Evolutionary conservation across 495 filamentous ascomycete species (phyloP).

Genomic region (Staphylotrichum longicolle): DNA sequence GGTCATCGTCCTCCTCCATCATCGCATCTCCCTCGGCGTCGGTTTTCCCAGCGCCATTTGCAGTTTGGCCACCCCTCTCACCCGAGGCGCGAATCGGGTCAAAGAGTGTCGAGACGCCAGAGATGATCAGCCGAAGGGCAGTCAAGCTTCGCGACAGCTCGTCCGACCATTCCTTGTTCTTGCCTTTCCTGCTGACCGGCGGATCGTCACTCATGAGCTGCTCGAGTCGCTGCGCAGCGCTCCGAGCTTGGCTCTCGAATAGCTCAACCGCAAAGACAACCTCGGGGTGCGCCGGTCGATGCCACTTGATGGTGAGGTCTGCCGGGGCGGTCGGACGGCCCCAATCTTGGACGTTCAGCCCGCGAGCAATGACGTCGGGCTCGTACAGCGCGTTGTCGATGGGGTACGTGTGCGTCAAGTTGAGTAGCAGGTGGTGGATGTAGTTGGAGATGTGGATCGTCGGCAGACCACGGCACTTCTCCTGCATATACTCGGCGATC

Average conservation of each 20-base stretch:
- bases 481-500: slow-evolving; percentile 92
- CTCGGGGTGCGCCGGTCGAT: slow-evolving; percentile 74
- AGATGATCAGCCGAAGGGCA: slow-evolving; percentile 78
- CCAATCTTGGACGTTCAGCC: slow-evolving; percentile 69
- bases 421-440: slow-evolving; percentile 97
- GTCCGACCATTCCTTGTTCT: slow-evolving; percentile 97
- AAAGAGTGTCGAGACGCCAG: slow-evolving; percentile 84
- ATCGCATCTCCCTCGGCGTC: slow-evolving; percentile 45
- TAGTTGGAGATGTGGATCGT: slow-evolving; percentile 96
- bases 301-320: slow-evolving; percentile 84
- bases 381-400: slow-evolving; percentile 85
- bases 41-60: slow-evolving; percentile 40
- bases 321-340: slow-evolving; percentile 66
- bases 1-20: slow-evolving; percentile 62
- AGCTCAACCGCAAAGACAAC: slow-evolving; percentile 84
- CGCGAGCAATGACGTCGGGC: slow-evolving; percentile 52
- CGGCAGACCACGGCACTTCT: slow-evolving; percentile 87
- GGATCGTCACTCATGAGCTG: slow-evolving; percentile 77
- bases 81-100: slow-evolving; percentile 69
- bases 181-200: slow-evolving; percentile 86
- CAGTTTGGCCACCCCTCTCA: slow-evolving; percentile 31
- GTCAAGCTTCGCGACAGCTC: slow-evolving; percentile 88
- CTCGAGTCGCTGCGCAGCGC: slow-evolving; percentile 55
- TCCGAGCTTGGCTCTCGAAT: slow-evolving; percentile 73
- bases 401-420: slow-evolving; percentile 89